Conservation (phyloP, 1,284 basidiomycete species). For the Cryptococcus neoformans region DNA sequence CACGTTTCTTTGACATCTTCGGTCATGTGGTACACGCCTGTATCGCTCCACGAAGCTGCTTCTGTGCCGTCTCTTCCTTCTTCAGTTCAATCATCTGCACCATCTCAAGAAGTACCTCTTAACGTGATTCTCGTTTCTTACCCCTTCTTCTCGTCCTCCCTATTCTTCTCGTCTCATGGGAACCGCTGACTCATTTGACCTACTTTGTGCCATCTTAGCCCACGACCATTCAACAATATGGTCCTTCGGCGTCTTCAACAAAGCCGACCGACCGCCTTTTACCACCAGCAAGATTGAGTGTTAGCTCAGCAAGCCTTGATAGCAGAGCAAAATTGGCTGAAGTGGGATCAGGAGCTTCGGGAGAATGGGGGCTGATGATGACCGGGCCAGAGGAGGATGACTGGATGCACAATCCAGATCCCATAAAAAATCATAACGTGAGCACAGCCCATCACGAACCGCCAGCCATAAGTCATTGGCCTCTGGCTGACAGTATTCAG, state of each 20-base stretch:
- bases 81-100: not conserved
- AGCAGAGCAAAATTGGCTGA: too few relatives aligned
- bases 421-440: slow-evolving; percentile 61
- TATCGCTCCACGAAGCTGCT: slow-evolving; percentile 1
- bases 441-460: not conserved
- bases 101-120: not conserved
- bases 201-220: not conserved
- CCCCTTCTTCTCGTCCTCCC: not conserved
- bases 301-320: too few relatives aligned
- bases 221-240: slow-evolving; percentile 25
- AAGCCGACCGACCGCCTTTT: too few relatives aligned
- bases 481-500: slow-evolving; percentile 4
- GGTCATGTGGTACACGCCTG: slow-evolving; percentile 6
- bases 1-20: not conserved
- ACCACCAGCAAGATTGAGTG: too few relatives aligned
- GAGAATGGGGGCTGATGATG: slow-evolving; percentile 18
- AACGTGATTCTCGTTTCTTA: not conserved
- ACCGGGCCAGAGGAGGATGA: slow-evolving; percentile 49
- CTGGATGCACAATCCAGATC: slow-evolving; percentile 53
- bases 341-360: not conserved
- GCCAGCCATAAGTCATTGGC: not conserved
- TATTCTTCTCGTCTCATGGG: not conserved
- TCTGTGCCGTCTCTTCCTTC: not conserved
- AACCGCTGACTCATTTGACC: not conserved
- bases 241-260: slow-evolving; percentile 21